Evolutionary conservation across 208 protist species (phyloP).

Genomic region (Leptomonas seymouri): DNA sequence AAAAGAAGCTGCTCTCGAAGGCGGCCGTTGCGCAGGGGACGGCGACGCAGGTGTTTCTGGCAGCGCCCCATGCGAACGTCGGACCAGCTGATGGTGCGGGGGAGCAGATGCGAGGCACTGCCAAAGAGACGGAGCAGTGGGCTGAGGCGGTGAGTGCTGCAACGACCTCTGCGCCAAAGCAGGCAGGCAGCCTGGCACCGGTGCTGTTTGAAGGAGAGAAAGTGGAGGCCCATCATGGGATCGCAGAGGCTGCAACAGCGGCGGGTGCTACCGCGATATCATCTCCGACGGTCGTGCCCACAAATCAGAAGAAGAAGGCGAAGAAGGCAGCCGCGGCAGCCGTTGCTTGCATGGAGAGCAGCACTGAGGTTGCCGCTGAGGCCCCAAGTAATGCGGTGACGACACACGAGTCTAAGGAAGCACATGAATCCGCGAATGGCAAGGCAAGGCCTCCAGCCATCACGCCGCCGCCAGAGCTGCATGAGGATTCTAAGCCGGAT

Average conservation of each 20-base stretch:
- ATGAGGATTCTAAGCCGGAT: not conserved
- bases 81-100: not conserved
- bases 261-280: not conserved
- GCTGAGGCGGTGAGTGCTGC: not conserved
- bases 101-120: not conserved
- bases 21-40: conserved; percentile 23
- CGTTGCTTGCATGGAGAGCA: not conserved
- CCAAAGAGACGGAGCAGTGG: not conserved
- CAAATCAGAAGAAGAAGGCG: conserved; percentile 30
- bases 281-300: not conserved
- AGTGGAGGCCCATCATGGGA: not conserved
- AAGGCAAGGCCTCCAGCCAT: not conserved
- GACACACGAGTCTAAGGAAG: not conserved
- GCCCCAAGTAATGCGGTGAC: not conserved
- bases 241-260: not conserved
- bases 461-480: not conserved
- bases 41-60: conserved; percentile 29
- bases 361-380: not conserved
- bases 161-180: too few relatives aligned
- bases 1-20: conserved; percentile 34
- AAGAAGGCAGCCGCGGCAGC: conserved; percentile 16
- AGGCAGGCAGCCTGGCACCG: too few relatives aligned
- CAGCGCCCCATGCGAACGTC: not conserved
- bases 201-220: not conserved
- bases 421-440: too few relatives aligned